A percentile compares a stretch with the other conserved stretches of the same genome.
Evolutionary conservation across 805 yeast genomes (phyloP).

Genomic region (Cyberlindnera sargentensis): DNA sequence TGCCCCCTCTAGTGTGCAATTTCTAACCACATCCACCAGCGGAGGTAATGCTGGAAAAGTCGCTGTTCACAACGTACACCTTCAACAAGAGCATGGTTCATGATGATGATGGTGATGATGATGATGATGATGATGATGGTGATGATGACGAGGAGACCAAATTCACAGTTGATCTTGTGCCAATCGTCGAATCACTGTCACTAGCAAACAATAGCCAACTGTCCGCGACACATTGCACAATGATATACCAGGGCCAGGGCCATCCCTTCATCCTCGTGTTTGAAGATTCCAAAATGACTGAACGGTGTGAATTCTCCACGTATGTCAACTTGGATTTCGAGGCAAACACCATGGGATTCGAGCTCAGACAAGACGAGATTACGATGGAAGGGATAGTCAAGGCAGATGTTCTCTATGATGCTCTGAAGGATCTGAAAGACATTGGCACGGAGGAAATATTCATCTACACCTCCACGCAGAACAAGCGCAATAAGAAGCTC

Average conservation of each 20-base stretch:
- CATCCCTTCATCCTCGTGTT: conserved; percentile 49
- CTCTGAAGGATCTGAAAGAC: conserved; percentile 50
- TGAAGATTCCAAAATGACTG: conserved; percentile 46
- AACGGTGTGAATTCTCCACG: conserved; percentile 51
- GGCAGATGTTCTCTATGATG: conserved; percentile 46
- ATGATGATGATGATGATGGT: conserved; percentile 10
- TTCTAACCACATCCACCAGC: conserved; percentile 8
- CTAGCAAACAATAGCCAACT: conserved; percentile 29
- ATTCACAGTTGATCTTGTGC: conserved; percentile 37
- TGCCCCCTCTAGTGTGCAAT: background rate
- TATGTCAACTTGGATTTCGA: conserved; percentile 26
- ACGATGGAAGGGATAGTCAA: conserved; percentile 42
- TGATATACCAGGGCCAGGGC: conserved; percentile 43
- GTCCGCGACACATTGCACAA: conserved; percentile 36
- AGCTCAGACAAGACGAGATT: conserved; percentile 36
- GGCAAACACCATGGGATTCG: conserved; percentile 30
- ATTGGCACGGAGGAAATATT: conserved; percentile 45
- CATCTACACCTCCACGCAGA: conserved; percentile 33
- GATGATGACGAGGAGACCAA: conserved; percentile 20
- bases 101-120: conserved; percentile 9
- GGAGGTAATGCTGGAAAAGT: conserved; percentile 30
- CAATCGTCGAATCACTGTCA: conserved; percentile 45
- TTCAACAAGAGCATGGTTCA: conserved; percentile 1
- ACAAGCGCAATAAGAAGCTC: conserved; percentile 20
- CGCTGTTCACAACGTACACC: conserved; percentile 29